phyloP scores from a whole-genome alignment of 1,139 yeast genomes.

The Pichia norvegensis region DNA sequence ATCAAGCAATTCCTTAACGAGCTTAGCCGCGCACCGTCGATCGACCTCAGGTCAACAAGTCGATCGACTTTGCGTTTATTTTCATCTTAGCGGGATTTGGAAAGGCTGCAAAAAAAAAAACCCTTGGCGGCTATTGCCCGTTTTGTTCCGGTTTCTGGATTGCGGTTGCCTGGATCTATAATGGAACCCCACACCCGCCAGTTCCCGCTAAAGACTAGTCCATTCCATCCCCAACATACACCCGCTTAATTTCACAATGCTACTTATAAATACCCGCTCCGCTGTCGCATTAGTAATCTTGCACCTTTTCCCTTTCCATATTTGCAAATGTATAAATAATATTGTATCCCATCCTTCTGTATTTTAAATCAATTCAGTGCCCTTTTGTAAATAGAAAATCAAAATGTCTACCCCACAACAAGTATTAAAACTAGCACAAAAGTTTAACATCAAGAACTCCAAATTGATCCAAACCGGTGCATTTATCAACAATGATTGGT shows the following conservation, averaged over 20 bases:
- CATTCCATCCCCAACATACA: neutral
- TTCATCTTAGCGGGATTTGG: neutral
- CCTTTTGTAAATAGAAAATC: too few relatives aligned
- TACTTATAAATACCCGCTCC: too few relatives aligned
- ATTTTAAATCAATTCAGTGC: too few relatives aligned
- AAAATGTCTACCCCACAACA: conserved; percentile 22
- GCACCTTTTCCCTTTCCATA: neutral
- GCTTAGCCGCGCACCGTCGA: neutral
- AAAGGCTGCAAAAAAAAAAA: too few relatives aligned
- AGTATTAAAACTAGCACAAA: conserved; percentile 22
- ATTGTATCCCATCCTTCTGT: too few relatives aligned
- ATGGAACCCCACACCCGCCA: neutral
- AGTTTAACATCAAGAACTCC: conserved; percentile 25
- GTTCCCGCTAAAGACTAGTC: neutral
- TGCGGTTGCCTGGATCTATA: too few relatives aligned
- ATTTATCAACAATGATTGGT: conserved; percentile 25
- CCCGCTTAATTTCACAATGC: neutral
- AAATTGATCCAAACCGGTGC: conserved; percentile 25
- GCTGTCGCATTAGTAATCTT: too few relatives aligned
- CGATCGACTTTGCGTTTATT: neutral
- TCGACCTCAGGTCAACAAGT: neutral
- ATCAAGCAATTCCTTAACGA: neutral
- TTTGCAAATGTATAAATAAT: too few relatives aligned
- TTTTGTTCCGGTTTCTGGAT: too few relatives aligned
- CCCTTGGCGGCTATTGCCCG: neutral